Base-by-base conservation (phyloP, 2,329 filamentous ascomycete species). In the Neofusicoccum ribis region DNA sequence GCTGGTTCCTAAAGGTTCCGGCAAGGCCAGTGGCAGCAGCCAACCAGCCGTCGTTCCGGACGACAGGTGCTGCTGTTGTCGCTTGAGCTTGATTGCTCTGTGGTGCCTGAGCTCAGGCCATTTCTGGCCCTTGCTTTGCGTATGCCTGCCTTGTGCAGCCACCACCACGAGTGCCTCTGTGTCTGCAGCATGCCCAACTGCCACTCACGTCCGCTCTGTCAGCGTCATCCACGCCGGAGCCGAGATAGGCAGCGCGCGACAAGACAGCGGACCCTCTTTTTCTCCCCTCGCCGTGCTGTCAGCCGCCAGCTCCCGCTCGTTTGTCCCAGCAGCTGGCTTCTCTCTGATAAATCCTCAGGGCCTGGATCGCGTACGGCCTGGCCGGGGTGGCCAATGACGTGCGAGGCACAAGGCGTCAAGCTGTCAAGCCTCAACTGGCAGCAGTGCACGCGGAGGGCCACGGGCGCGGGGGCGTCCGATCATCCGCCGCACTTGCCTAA, bases 401-500 rank as follows among this genome's bases (percentile, higher is more conserved):
- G 27, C 23, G 31, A 36, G 43, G 15, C 34, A 47, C 17, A 47
- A 17, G 39, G 9, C 27, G 27, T 31, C 27, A 31, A 31, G 27
- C 27, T 34, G 39, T 34, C 54, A 46, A 46, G 54, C 39, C 54
- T 58, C 39, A 58, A 8, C 5, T 20, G 17, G 36, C 37, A 31
- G 27, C 27, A 7, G 27, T 37, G 36, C 51, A 15, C 17, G 20
- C 51, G 51, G 51, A 56, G 54, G 47, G 54, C 44, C 54, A 12
- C 41, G 54, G 54, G 54, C 31, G 43, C 23, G 43, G 37, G 52
- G 17, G 20, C 43, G 56, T 47, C 43, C 27, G 56, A 60, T 60
- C 56, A 59, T 46, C 54, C 39, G 54, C 54, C 3, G 54, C 39
- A 36, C 56, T 60, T 60, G 43, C 56, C 56, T 47, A 5, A 60